phyloP scores from a whole-genome alignment of 2,329 filamentous ascomycete genomes.

The Fusarium tuaranense region DNA sequence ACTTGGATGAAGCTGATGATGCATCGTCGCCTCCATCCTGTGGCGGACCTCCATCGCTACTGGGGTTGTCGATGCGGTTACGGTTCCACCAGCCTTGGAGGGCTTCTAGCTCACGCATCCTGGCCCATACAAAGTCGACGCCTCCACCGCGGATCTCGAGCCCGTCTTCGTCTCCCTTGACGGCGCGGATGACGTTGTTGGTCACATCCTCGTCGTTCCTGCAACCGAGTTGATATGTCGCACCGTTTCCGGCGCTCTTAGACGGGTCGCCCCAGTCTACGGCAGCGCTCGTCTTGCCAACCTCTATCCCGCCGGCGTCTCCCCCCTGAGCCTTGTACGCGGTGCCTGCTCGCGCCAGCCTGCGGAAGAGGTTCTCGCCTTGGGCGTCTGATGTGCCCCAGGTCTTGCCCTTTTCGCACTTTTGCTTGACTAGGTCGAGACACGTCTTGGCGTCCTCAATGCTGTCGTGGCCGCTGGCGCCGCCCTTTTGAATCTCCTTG shows the following conservation, averaged over 20 bases:
- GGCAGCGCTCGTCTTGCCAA: constrained; percentile 76
- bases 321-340: constrained; percentile 72
- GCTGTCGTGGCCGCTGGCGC: constrained; percentile 83
- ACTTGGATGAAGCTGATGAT: constrained; percentile 9
- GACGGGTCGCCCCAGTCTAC: constrained; percentile 90
- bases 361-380: constrained; percentile 90
- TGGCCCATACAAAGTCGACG: constrained; percentile 75
- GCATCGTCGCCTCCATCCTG: constrained; percentile 26
- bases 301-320: constrained; percentile 63
- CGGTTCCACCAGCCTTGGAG: constrained; percentile 76
- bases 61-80: constrained; percentile 57
- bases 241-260: constrained; percentile 67
- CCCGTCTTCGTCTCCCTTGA: constrained; percentile 69
- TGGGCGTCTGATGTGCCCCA: constrained; percentile 87
- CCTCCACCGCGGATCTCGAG: constrained; percentile 68
- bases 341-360: constrained; percentile 74
- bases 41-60: constrained; percentile 51
- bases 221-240: constrained; percentile 68
- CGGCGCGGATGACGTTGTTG: constrained; percentile 66
- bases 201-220: constrained; percentile 69
- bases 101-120: constrained; percentile 74
- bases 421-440: constrained; percentile 92
- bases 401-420: constrained; percentile 89
- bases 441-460: constrained; percentile 93
- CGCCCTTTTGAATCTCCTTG: constrained; percentile 88